Base-by-base conservation (phyloP, 345 rosid species). In the Excoecaria cochinchinensis region DNA sequence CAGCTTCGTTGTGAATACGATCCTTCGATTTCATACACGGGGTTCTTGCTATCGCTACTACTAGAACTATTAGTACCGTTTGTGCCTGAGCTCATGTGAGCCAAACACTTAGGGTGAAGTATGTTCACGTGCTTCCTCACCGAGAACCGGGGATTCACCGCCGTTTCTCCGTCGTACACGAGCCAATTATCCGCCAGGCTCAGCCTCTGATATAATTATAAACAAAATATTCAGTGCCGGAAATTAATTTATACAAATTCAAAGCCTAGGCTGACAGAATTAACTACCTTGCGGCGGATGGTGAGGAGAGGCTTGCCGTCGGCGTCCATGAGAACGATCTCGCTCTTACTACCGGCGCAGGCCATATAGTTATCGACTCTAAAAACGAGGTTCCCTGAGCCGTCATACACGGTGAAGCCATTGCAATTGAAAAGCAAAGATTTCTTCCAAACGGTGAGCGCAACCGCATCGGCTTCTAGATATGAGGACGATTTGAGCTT, bases 401-500 rank as follows among this genome's bases (percentile, higher is more conserved):
- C 70, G 70, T 93, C 94, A 64, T 76, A 93, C 70, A 93, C 99
- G 2, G 99, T 91, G 77, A 88, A 95, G n/a, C 99, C 99, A 15
- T 89, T 89, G 81, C 99, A 95, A 81, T 89, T 95, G 81, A 95
- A 94, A 31, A 95, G 89, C 76, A 95, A 84, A 0, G 99, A 95
- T 78, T 95, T 95, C 84, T 83, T 91, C 99, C 99, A 95, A 57
- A 93, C 98, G n/a, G 98, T 95, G 0, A 91, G 76, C 16, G 80
- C 85, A 42, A 78, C 72, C 48, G 79, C 85, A 48, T 69, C 67
- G 3, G 56, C 10, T 4, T 52, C 70, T 21, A 74, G 64, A n/a
- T 44, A 24, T 15, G 44, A 16, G 8, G 73, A 52, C 13, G 70
- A 25, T 50, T 53, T 74, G 62, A 52, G 38, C 39, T 21, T 74